Evolutionary conservation across 2,329 filamentous ascomycete species (phyloP), one percentile per base, ranked within the genome.

Genomic region (Gaeumannomyces sp.): DNA sequence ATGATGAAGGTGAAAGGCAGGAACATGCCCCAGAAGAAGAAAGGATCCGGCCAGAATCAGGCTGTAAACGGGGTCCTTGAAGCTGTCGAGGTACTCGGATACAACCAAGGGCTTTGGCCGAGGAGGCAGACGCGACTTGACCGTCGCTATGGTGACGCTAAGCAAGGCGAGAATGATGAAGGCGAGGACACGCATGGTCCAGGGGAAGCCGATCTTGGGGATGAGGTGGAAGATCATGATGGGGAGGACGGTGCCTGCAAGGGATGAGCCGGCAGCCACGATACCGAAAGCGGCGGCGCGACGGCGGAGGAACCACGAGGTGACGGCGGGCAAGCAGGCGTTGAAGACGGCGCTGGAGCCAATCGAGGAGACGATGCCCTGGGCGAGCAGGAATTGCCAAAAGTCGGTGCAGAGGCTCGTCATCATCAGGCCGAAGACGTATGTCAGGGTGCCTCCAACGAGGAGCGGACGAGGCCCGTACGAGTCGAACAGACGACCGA

Each of bases 361-460:
- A 22, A 78, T 64, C 25, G 73, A 69, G 45, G 68, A 67, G 27
- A 75, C 70, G 38, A 79, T 62, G 33, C 71, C 71, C 69, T 79
- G 77, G 22, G 76, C 71, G 5, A 79, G 74, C 66, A 79, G 69
- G 69, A 78, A 73, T 69, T 79, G 77, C 69, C 77, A 79, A 71
- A 76, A 79, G 67, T 76, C 53, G 57, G 70, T 71, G 13, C 71
- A 71, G 25, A 88, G 75, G 53, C 80, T 83, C 1, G 82, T 80
- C 82, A 88, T 85, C 84, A 89, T 88, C 13, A 88, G 71, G 5
- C 83, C 82, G 64, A 88, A 82, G 35, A 85, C 75, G 69, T 85
- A 82, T 60, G 84, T 70, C 56, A 85, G 71, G 1, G 80, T 81
- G 61, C 85, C 85, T 57, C 76, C 67, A 13, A 83, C 59, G 2